phyloP scores from a whole-genome alignment of 768 basidiomycete genomes.

The Tulasnella sp. region DNA sequence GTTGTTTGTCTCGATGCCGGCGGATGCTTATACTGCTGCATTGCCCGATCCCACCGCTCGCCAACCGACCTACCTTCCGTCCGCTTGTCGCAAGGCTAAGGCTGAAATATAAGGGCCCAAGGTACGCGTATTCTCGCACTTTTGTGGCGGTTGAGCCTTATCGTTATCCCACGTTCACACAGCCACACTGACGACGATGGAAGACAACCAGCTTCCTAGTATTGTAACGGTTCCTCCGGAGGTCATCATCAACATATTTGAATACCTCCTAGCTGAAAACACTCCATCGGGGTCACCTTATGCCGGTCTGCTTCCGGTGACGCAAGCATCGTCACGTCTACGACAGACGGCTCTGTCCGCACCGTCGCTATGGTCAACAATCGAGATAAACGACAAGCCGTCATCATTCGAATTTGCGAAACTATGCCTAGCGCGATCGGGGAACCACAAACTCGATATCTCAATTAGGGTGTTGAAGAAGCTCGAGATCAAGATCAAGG shows the following conservation, averaged over 20 bases:
- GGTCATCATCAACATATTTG: not conserved
- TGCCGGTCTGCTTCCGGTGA: not conserved
- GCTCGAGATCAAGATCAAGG: not conserved
- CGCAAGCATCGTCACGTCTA: not conserved
- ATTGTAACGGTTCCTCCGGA: not conserved
- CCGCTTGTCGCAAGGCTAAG: too few species aligned
- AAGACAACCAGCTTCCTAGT: not conserved
- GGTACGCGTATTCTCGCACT: not conserved
- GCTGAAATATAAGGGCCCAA: not conserved
- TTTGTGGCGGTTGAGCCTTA: not conserved
- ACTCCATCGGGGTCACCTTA: not conserved
- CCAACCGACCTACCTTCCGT: too few species aligned
- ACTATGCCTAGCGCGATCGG: not conserved
- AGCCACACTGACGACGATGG: not conserved
- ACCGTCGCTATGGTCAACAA: not conserved
- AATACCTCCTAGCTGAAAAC: not conserved
- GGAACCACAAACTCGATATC: not conserved
- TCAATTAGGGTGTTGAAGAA: not conserved
- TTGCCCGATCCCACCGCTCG: not conserved
- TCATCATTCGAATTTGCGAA: not conserved
- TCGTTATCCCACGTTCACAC: not conserved
- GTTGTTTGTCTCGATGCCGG: not conserved
- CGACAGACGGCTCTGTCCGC: not conserved
- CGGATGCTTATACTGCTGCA: too few species aligned
- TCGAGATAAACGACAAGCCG: not conserved